Evolutionary conservation across 2,329 filamentous ascomycete species (phyloP).

Genomic region (Claviceps arundinis): DNA sequence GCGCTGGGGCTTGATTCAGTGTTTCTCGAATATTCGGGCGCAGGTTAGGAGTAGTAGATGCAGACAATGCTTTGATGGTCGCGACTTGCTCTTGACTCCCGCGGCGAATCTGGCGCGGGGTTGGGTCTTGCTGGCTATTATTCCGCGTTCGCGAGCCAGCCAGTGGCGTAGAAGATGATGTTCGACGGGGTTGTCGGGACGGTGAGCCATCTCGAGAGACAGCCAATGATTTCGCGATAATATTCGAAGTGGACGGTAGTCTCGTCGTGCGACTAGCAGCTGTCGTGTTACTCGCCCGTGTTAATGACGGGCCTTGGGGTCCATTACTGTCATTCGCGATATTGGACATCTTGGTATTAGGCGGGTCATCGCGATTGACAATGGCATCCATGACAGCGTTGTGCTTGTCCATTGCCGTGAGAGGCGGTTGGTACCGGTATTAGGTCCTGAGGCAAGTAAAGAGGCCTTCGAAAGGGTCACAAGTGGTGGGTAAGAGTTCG

Average conservation of each 20-base stretch:
- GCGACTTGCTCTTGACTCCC: constrained; percentile 47
- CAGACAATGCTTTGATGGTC: constrained; percentile 54
- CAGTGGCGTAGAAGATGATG: constrained; percentile 22
- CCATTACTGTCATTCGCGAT: not conserved
- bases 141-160: constrained; percentile 44
- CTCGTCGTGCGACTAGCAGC: constrained; percentile 19
- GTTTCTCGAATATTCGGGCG: constrained; percentile 48
- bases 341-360: constrained; percentile 4
- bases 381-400: constrained; percentile 10
- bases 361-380: constrained; percentile 8
- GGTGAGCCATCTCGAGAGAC: constrained; percentile 36
- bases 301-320: constrained; percentile 1
- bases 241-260: constrained; percentile 24
- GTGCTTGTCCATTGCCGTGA: constrained; percentile 22
- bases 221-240: constrained; percentile 22
- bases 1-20: constrained; percentile 45
- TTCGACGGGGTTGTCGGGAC: constrained; percentile 24
- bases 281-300: constrained; percentile 9
- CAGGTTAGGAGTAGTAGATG: constrained; percentile 53
- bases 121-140: constrained; percentile 51
- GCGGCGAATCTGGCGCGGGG: constrained; percentile 37
- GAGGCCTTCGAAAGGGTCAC: constrained; percentile 17
- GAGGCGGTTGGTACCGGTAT: constrained; percentile 13
- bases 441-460: constrained; percentile 13
- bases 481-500: constrained; percentile 10